Base-by-base conservation (phyloP, 148 eudicot genomes). In the Silene uniflora region DNA sequence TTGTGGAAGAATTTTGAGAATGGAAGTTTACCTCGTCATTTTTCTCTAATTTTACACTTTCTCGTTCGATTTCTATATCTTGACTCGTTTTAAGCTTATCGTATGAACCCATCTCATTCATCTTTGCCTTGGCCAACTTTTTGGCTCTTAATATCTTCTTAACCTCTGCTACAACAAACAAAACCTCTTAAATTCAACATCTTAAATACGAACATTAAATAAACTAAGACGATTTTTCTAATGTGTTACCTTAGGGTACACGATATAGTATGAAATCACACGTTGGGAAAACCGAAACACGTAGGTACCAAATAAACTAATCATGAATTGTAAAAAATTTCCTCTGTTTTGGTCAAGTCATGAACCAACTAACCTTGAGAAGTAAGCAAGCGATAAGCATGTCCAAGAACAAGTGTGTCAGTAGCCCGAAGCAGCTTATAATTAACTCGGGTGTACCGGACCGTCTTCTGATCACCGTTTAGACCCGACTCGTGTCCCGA, bases 341-440 rank as follows among this genome's bases (percentile, higher is more conserved):
- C 2, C 32, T 29, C 32, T 29, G 32, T 1, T 18, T 19, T 0
- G 11, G 14, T 55, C 27, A 24, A 16, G 19, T n/a, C 3, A 7
- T 10, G 11, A 13, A 25, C 22, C 5, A 18, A 76, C 82, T 16
- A 24, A 91, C 98, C 96, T 88, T 94, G 89, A 64, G 97, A 75
- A 10, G 96, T 92, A 78, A 94, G 85, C 44, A 94, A 96, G 19
- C 98, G 85, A 73, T 94, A 94, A 75, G 93, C 96, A 49, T 86
- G 85, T 25, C 98, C 97, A n/a, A 91, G 91, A 62, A 84, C 88
- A 12, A 94, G 90, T 2, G 86, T 89, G 24, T 94, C 98, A 2
- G 78, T 81, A 0, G 97, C 86, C 60, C 91, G 82, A 76, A 94
- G 97, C 78, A 94, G 96, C 96, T 94, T 94, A n/a, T n/a, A n/a